Base-by-base conservation (phyloP, 257 asterid genomes). In the Salvia splendens region DNA sequence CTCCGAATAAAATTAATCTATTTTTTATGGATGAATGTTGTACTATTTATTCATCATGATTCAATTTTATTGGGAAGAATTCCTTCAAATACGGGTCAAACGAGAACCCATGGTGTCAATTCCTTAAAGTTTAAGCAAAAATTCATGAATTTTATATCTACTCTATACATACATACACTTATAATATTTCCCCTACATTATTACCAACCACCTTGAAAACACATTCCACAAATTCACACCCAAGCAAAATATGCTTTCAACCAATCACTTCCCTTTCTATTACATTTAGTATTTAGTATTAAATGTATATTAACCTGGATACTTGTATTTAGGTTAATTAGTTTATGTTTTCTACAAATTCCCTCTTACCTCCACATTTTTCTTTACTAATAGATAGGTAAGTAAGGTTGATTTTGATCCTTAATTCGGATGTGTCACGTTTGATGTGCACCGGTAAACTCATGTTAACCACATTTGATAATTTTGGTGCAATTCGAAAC, bases 51-150 rank as follows among this genome's bases (percentile, higher is more conserved):
- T 5, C n/a, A 55, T 24, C 6, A 50, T 54, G 16, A 61, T 16
- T 35, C 33, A 53, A 67, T 43, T 61, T 40, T 58, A 61, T 53
- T 58, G 68, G 70, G 55, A 53, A 2, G 51, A 32, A 61, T 65
- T 87, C 73, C 92, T 77, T 28, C 71, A 79, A 75, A 75, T 81
- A 73, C 77, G 87, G 92, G 89, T 85, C 92, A 83, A 85, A 85
- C 92, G 77, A 85, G 87, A 79, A 75, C 68, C 74, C 72, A 74
- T 64, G 71, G 78, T 78, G 75, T 78, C 78, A 80, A 75, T 82
- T 77, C 77, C 91, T 85, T 85, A 17, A 76, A 72, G 48, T 77
- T 38, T 68, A 80, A 85, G 91, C 85, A 80, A 85, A 64, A 67
- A 48, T 61, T 43, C 57, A 71, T 62, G 61, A 54, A 65, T 77